Evolutionary conservation across 1,284 basidiomycete genomes (phyloP).

Genomic region (Meira nashicola): DNA sequence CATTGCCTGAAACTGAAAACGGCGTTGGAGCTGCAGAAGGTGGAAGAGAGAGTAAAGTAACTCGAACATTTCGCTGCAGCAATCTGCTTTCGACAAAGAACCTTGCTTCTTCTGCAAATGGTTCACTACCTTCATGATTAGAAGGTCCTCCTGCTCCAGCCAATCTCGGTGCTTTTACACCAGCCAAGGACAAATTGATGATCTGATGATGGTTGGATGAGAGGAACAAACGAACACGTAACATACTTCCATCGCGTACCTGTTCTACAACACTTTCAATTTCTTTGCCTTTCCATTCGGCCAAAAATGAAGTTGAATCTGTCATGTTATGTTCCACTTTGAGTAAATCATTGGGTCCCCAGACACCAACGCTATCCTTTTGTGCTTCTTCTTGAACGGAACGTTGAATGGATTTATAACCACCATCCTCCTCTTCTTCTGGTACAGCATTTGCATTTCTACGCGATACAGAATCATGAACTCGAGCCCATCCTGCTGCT

Average conservation of each 20-base stretch:
- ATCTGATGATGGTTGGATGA: slow-evolving; percentile 82
- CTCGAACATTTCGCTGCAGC: slow-evolving; percentile 79
- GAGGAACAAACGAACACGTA: slow-evolving; percentile 81
- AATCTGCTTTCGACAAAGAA: slow-evolving; percentile 90
- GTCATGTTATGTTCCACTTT: slow-evolving; percentile 72
- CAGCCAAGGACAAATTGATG: slow-evolving; percentile 59
- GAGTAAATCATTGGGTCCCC: slow-evolving; percentile 68
- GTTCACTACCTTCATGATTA: slow-evolving; percentile 30
- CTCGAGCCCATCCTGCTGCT: slow-evolving; percentile 80
- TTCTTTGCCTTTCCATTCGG: slow-evolving; percentile 81
- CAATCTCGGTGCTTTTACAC: slow-evolving; percentile 41
- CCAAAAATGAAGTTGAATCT: slow-evolving; percentile 73
- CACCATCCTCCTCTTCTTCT: slow-evolving; percentile 60
- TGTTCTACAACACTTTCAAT: slow-evolving; percentile 87
- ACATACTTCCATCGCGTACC: slow-evolving; percentile 85
- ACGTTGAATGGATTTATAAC: slow-evolving; percentile 63
- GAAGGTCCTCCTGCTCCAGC: slow-evolving; percentile 39
- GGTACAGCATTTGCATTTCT: slow-evolving; percentile 22
- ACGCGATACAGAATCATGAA: slow-evolving; percentile 70
- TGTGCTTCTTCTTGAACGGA: slow-evolving; percentile 76
- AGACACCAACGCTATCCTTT: slow-evolving; percentile 71
- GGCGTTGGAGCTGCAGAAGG: slow-evolving; percentile 66
- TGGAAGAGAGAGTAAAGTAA: slow-evolving; percentile 81
- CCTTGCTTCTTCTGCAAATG: slow-evolving; percentile 65
- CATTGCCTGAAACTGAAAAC: slow-evolving; percentile 58